phyloP scores from a whole-genome alignment of 1,139 yeast genomes.

The Scheffersomyces cryptocercus region DNA sequence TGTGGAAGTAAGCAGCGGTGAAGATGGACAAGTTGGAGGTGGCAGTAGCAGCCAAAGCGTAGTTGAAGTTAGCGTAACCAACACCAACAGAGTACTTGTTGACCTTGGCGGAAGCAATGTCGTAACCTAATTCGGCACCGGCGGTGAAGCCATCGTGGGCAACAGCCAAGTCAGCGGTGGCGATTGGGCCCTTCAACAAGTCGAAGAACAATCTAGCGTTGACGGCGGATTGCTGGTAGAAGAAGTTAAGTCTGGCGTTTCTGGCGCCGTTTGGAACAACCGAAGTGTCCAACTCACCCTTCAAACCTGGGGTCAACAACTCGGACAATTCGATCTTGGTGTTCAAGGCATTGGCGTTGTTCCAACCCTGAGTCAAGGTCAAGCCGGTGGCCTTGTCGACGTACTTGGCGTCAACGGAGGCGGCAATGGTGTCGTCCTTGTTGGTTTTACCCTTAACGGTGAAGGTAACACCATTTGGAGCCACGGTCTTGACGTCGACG shows the following conservation, averaged over 20 bases:
- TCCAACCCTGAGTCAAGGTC: slow-evolving; percentile 96
- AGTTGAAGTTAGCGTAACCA: slow-evolving; percentile 88
- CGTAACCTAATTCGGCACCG: slow-evolving; percentile 97
- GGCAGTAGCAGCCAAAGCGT: slow-evolving; percentile 87
- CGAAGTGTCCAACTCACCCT: slow-evolving; percentile 87
- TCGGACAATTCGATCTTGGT: slow-evolving; percentile 93
- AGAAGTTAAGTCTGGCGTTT: slow-evolving; percentile 88
- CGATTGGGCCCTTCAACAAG: slow-evolving; percentile 91
- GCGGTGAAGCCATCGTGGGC: slow-evolving; percentile 97
- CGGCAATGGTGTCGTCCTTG: slow-evolving; percentile 81
- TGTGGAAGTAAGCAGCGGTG: slow-evolving; percentile 98
- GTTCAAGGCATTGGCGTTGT: slow-evolving; percentile 87
- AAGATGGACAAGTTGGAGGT: slow-evolving; percentile 87
- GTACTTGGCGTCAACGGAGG: slow-evolving; percentile 89
- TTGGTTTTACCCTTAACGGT: slow-evolving; percentile 91
- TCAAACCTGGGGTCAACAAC: slow-evolving; percentile 92
- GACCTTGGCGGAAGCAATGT: slow-evolving; percentile 87
- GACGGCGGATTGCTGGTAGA: slow-evolving; percentile 90
- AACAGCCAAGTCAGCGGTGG: slow-evolving; percentile 91
- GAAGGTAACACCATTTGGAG: slow-evolving; percentile 96
- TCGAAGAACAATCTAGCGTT: slow-evolving; percentile 96
- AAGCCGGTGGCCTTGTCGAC: slow-evolving; percentile 92
- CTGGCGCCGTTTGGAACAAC: slow-evolving; percentile 86
- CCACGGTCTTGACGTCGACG: slow-evolving; percentile 86
- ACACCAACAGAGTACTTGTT: slow-evolving; percentile 93